Evolutionary conservation across 495 filamentous ascomycete species (phyloP), one percentile per base, ranked within the genome.

Genomic region (Xylaria grammica): DNA sequence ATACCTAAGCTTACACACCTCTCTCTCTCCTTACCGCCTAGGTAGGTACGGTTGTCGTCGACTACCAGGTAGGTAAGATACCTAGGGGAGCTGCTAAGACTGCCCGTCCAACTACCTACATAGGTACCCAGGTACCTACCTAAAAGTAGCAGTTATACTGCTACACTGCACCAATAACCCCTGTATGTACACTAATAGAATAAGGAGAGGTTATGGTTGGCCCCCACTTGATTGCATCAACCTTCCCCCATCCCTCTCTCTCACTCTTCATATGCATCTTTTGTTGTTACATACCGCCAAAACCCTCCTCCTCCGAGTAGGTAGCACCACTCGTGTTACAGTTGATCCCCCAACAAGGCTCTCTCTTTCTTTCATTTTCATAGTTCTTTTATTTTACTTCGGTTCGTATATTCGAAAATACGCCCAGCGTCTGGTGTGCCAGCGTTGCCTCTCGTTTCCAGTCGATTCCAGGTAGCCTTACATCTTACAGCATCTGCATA

Each of bases 171-270:
- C n/a, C n/a, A n/a, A n/a, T n/a, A n/a, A n/a, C n/a, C n/a, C n/a
- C n/a, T n/a, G n/a, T n/a, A n/a, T n/a, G n/a, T n/a, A 29, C 24
- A 29, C 42, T 48, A 46, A 32, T 59, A 11, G 29, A 59, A 26
- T 52, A 56, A 11, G n/a, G n/a, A 51, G 58, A 30, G 34, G 60
- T 48, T 45, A 38, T 49, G 60, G 60, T 29, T 34, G 42, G 50
- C 57, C 66, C 70, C 68, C 71, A 73, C 69, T 69, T 62, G 68
- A 71, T 69, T 73, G 71, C 71, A 71, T 71, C 67, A 72, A 69
- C 32, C 50, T 45, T 48, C 54, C 42, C 65, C 54, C 50, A 65
- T 69, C 62, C 68, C 68, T 68, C 66, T 66, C 71, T 65, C 63
- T 4, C 48, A n/a, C 61, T 65, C 60, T 52, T 54, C 61, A 67